Base-by-base conservation (phyloP, 176 grass and related monocot genomes). In the Ananas comosus region DNA sequence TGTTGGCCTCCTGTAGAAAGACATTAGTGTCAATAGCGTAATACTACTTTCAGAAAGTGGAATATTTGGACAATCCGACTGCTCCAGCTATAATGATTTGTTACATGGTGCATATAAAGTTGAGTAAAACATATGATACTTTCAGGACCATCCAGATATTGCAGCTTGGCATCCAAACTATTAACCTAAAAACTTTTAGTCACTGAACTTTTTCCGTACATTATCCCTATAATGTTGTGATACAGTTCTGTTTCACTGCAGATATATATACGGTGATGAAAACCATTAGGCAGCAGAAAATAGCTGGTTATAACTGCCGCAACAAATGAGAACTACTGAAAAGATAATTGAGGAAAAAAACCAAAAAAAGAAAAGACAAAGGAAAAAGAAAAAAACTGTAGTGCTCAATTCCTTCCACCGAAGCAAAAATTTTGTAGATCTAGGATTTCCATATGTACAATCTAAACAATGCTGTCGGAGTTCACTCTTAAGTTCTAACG, bases 1-100 rank as follows among this genome's bases (percentile, higher is more conserved):
- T 5, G 17, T 71, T 0, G 81, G 80, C 80, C 72, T 89, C 74
- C 91, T 94, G 71, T 48, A 83, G 49, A 79, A 76, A 63, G 65
- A 66, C 66, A 63, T 28, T 12, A 51, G 68, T 51, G 42, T 54
- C 74, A 74, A 78, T 51, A 51, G 71, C 14, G 29, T 49, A 1
- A 47, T 53, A 67, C 3, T 14, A 49, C 56, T 65, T 18, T 2
- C n/a, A 25, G n/a, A 51, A 81, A 52, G 1, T 69, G 2, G 25
- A 64, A 71, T 14, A 10, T 47, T 28, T 10, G 2, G 65, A 1
- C 9, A 84, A 10, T 53, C 54, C 76, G 64, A 72, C 51, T 63
- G 12, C 66, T 42, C 51, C 57, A 75, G 47, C 23, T 69, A 14
- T 13, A 17, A 5, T 0, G 48, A 59, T 25, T 59, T 58, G 28